Base-by-base conservation (phyloP, 1,139 yeast species). In the Hansenula lynferdii region DNA sequence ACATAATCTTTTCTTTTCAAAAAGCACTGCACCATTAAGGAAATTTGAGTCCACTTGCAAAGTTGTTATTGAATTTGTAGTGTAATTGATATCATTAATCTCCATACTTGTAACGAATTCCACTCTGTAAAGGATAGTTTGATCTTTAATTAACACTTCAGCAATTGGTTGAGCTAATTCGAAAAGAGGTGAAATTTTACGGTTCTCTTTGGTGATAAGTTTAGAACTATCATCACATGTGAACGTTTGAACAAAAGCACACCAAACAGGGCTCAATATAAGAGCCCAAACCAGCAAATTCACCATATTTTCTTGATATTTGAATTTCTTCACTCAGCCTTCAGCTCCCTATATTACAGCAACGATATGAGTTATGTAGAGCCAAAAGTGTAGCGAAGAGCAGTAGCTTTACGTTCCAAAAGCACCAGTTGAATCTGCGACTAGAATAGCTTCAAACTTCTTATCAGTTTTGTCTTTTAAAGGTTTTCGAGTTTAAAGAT, bases 61-160 rank as follows among this genome's bases (percentile, higher is more conserved):
- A 1, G 79, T 72, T 6, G 80, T 70, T 50, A 53, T 74, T 42
- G 56, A 61, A 50, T 74, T 72, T 3, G 79, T 69, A 5, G 66
- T 56, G 3, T 41, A 16, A 48, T 75, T 67, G 20, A 72, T 72
- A 46, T 75, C 80, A 14, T 57, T 45, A 3, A 52, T 42, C 27
- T 46, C 42, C 15, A 45, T 35, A 11, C 23, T 20, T 3, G 43
- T 39, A 7, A 35, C 31, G 28, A 42, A 38, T 24, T 41, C 41
- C 16, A 42, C 21, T 14, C 42, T 27, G 30, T 42, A 42, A 16
- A 40, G 11, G 14, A 42, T 34, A 17, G 34, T 12, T 4, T 28
- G 19, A 20, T 34, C 33, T 18, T 10, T 18, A 2, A 40, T 36
- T 37, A 40, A 11, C 24, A 35, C 42, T 10, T 40, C 35, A 6